Conservation (phyloP, 2,329 filamentous ascomycete genomes). For the Colletotrichum sansevieriae region DNA sequence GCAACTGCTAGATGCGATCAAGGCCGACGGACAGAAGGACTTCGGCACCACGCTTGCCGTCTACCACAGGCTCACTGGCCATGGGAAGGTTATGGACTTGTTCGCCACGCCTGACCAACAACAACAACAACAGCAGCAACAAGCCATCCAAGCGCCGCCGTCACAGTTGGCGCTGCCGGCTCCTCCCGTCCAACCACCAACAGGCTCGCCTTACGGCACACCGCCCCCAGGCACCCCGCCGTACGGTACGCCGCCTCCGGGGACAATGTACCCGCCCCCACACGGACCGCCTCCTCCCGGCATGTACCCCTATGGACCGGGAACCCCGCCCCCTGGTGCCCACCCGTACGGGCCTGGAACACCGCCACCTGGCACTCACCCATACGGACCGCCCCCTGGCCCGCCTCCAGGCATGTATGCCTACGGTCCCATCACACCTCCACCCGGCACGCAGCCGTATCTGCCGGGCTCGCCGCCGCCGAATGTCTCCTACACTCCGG, state of each 20-base stretch:
- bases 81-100: slow-evolving; percentile 64
- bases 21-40: slow-evolving; percentile 62
- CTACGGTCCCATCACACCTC: slow-evolving; percentile 1
- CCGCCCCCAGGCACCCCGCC: not conserved
- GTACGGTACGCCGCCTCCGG: slow-evolving; percentile 42
- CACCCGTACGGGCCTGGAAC: slow-evolving; percentile 1
- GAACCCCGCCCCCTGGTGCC: not conserved
- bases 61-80: slow-evolving; percentile 63
- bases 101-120: slow-evolving; percentile 55
- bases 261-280: slow-evolving; percentile 3
- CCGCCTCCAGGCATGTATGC: not conserved
- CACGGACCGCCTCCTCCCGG: slow-evolving; percentile 35
- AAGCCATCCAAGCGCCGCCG: slow-evolving; percentile 26
- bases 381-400: slow-evolving; percentile 11
- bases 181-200: slow-evolving; percentile 58
- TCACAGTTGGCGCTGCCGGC: slow-evolving; percentile 54
- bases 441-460: not conserved
- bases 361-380: not conserved
- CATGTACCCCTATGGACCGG: not conserved
- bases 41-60: slow-evolving; percentile 68
- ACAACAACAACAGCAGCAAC: slow-evolving; percentile 20
- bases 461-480: slow-evolving; percentile 10
- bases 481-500: slow-evolving; percentile 9
- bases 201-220: slow-evolving; percentile 42
- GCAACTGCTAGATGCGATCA: slow-evolving; percentile 66